Conservation (phyloP, 2,329 filamentous ascomycete species). For the Tolypocladium tropicale region DNA sequence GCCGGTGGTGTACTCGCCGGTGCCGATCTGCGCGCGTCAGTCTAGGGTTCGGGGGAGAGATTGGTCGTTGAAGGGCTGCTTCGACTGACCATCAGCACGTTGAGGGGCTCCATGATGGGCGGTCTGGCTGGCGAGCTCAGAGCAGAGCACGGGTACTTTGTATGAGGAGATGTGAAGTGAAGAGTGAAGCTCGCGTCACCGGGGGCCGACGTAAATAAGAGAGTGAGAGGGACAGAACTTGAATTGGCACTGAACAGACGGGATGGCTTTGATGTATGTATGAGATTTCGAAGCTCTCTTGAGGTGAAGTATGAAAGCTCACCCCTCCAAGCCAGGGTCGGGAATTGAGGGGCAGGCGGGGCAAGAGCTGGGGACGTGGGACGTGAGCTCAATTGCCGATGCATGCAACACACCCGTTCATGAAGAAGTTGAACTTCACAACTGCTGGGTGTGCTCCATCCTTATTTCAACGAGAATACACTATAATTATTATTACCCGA, state of each 20-base stretch:
- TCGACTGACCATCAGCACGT: slow-evolving; percentile 56
- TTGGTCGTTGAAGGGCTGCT: background rate
- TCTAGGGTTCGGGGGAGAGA: background rate
- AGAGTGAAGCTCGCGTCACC: background rate
- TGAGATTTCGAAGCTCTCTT: background rate
- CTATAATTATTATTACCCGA: no score
- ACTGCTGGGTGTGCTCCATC: background rate
- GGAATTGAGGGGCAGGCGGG: background rate
- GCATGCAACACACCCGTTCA: background rate
- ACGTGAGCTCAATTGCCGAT: background rate
- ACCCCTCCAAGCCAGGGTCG: background rate
- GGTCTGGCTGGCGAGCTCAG: background rate
- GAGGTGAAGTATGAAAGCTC: background rate
- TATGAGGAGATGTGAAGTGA: background rate
- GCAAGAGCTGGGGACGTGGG: background rate
- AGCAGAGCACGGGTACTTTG: background rate
- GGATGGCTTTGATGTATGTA: background rate
- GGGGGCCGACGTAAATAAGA: background rate
- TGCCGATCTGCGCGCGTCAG: slow-evolving; percentile 54
- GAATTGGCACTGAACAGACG: background rate
- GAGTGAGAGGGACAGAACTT: background rate
- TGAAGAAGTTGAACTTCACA: no score
- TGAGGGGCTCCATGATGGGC: slow-evolving; percentile 45
- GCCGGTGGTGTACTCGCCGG: slow-evolving; percentile 93
- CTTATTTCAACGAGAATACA: no score